These are phyloP conservation scores for Trichocomaceae sp. DNA, from an alignment of 2,329 filamentous ascomycete species.

Conservation along the genomic window DNA sequence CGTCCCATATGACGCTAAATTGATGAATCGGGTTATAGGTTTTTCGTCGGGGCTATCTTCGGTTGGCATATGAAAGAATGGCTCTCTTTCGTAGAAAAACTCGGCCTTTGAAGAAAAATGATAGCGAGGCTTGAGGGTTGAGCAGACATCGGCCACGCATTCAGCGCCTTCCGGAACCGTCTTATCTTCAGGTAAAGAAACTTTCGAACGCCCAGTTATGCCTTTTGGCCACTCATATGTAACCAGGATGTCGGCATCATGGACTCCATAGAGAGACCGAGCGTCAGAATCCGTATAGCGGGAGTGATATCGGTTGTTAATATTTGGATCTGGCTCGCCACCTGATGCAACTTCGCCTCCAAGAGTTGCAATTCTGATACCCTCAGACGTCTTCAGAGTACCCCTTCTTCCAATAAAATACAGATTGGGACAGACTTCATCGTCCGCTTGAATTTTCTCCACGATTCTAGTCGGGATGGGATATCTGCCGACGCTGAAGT, in stretches of 20 bases:
- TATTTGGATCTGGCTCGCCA: constrained; percentile 34
- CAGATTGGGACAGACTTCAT: constrained; percentile 79
- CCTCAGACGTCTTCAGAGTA: constrained; percentile 81
- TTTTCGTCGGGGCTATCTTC: constrained; percentile 49
- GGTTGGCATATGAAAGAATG: constrained; percentile 66
- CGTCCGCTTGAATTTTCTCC: constrained; percentile 65
- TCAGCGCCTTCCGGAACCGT: constrained; percentile 51
- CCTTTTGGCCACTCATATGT: constrained; percentile 78
- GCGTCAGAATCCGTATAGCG: constrained; percentile 72
- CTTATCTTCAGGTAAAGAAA: constrained; percentile 51
- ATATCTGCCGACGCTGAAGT: constrained; percentile 74
- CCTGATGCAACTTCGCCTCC: constrained; percentile 63
- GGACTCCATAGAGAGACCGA: constrained; percentile 65
- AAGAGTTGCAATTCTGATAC: constrained; percentile 77
- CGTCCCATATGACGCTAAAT: constrained; percentile 73
- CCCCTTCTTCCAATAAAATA: constrained; percentile 84
- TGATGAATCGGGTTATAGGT: constrained; percentile 79
- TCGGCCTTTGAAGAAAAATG: constrained; percentile 68
- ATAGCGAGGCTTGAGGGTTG: constrained; percentile 79
- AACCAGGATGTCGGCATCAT: constrained; percentile 76
- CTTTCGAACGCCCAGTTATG: constrained; percentile 63
- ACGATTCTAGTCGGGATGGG: constrained; percentile 65
- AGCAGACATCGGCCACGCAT: constrained; percentile 70
- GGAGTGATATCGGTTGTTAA: constrained; percentile 63
- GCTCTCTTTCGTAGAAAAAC: constrained; percentile 83